These are phyloP conservation scores for Boletus sp. DNA, from an alignment of 768 basidiomycete species.

Conservation along the genomic window DNA sequence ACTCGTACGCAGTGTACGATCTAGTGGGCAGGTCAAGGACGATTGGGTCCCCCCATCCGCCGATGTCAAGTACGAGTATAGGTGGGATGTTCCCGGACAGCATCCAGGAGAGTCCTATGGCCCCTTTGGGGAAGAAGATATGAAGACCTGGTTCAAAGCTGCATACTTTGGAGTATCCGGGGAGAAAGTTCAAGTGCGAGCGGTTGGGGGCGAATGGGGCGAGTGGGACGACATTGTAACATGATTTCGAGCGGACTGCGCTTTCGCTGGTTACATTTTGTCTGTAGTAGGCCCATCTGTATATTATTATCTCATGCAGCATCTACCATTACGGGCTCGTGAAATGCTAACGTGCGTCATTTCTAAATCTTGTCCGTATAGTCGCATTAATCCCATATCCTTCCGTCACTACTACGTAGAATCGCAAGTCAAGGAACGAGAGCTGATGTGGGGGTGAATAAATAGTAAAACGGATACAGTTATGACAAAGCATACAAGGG, in stretches of 20 bases:
- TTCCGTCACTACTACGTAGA: slow-evolving; percentile 6
- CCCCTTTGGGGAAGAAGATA: slow-evolving; percentile 77
- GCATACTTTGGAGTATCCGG: slow-evolving; percentile 77
- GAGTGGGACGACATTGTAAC: slow-evolving; percentile 66
- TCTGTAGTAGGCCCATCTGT: slow-evolving; percentile 12
- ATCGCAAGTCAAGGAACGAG: slow-evolving; percentile 11
- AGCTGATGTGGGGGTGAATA: slow-evolving; percentile 16
- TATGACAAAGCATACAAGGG: slow-evolving; percentile 19
- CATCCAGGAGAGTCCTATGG: slow-evolving; percentile 62
- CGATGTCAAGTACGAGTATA: slow-evolving; percentile 77
- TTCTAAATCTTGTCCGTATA: slow-evolving; percentile 3
- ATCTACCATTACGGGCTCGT: neutral
- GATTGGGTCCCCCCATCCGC: slow-evolving; percentile 78
- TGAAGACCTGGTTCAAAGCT: slow-evolving; percentile 77
- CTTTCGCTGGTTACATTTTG: neutral
- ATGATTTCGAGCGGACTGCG: slow-evolving; percentile 26
- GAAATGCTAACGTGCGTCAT: neutral
- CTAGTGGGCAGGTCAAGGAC: slow-evolving; percentile 63
- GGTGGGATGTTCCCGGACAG: slow-evolving; percentile 63
- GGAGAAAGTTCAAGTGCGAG: slow-evolving; percentile 75
- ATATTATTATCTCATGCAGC: slow-evolving; percentile 11
- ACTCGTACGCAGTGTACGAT: slow-evolving; percentile 71
- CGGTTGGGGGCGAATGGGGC: slow-evolving; percentile 68
- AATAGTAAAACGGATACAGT: slow-evolving; percentile 26
- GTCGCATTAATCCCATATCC: slow-evolving; percentile 23